Evolutionary conservation across 352 stramenopile genomes (phyloP), one percentile per base, ranked within the genome.

Genomic region (Blastocystis sp.): DNA sequence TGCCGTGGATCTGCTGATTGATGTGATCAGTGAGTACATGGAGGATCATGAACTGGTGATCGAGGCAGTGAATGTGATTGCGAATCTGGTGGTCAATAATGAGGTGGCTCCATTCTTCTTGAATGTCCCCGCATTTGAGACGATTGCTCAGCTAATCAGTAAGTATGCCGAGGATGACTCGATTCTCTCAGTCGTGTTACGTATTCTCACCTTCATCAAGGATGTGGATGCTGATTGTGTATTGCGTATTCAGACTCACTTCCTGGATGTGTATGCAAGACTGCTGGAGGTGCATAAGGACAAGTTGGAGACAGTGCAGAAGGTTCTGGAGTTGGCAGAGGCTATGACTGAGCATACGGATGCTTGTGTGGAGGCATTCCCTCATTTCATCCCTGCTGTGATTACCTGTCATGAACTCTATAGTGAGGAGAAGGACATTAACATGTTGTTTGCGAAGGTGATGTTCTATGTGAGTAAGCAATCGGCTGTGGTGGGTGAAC

Each of bases 391-490:
- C 21, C 71, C 71, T 32, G 71, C 58, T 19, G 51, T 83, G 16
- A 51, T 83, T 35, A 11, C 0, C 1, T 65, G 43, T 29, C 43
- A 29, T 7, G 21, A 49, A n/a, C 57, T 52, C 51, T 83, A 83
- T 56, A 49, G 24, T 27, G 51, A 27, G 21, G 37, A 83, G 4
- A 19, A 16, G 71, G 71, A 66, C 6, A 16, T 83, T 2, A 83
- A n/a, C n/a, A 29, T n/a, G 71, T 49, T 67, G 71, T 57, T 83
- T 11, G 71, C 71, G 71, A 49, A 66, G 46, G 49, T 83, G 0
- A 21, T 83, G 49, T 83, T 83, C 71, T 29, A 83, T 37, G 71
- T 83, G 71, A 83, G 71, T 49, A 83, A 83, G 71, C 46, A 83
- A 21, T 4, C 4, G 5, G 27, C n/a, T 16, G 51, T 83, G 43